Percentiles rank a stretch among this genome's conserved stretches.
Conservation (phyloP, 768 basidiomycete genomes). For the Trametes maxima region DNA sequence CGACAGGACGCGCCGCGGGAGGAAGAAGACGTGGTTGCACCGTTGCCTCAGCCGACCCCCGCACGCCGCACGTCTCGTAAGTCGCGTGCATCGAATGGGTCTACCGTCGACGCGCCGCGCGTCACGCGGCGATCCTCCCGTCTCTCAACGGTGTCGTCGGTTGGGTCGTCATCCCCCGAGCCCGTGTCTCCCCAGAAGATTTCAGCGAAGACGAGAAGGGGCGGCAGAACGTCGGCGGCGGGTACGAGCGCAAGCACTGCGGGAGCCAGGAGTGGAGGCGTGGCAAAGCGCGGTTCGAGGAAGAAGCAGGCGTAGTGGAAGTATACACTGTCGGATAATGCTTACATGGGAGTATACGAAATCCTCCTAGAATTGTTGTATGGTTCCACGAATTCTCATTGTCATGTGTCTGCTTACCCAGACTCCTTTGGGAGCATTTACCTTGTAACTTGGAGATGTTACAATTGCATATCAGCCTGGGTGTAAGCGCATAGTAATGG, state of each 20-base stretch:
- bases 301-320: constrained; percentile 29
- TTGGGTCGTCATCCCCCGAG: constrained; percentile 38
- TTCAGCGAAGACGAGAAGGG: constrained; percentile 21
- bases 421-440: no score
- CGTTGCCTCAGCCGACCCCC: constrained; percentile 36
- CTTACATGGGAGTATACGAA: no score
- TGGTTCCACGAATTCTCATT: no score
- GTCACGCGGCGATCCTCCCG: constrained; percentile 42
- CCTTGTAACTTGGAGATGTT: no score
- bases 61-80: constrained; percentile 25
- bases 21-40: constrained; percentile 36
- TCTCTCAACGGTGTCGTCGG: constrained; percentile 37
- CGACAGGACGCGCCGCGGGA: constrained; percentile 28
- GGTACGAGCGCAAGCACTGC: constrained; percentile 5
- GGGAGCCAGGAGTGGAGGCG: constrained; percentile 6
- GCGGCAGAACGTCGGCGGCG: constrained; percentile 14
- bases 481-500: no score
- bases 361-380: no score
- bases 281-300: constrained; percentile 35
- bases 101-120: constrained; percentile 28
- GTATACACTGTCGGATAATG: no score
- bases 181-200: constrained; percentile 25
- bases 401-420: no score
- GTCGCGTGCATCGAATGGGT: constrained; percentile 21
- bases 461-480: no score